These are phyloP conservation scores for Beverwykella pulmonaria DNA, from an alignment of 495 filamentous ascomycete species.

Conservation along the genomic window DNA sequence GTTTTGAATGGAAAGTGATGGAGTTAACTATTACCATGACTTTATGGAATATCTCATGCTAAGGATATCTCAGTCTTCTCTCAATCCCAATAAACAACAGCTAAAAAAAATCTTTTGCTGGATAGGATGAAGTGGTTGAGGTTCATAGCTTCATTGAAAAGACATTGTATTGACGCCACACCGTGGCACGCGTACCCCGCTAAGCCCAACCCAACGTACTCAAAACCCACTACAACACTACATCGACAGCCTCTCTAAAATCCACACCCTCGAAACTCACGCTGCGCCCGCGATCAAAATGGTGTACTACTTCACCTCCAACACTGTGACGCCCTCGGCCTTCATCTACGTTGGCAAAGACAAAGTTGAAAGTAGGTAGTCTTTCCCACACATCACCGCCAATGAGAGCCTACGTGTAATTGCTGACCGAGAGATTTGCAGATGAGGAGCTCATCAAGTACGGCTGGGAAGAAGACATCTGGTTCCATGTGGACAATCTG, in stretches of 20 bases:
- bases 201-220: not conserved
- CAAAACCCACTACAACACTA: not conserved
- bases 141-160: too few species aligned
- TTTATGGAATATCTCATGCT: too few species aligned
- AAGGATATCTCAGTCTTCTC: too few species aligned
- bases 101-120: too few species aligned
- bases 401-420: not conserved
- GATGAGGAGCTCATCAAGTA: slow-evolving; percentile 95
- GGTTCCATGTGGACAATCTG: slow-evolving; percentile 98
- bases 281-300: too few species aligned
- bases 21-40: too few species aligned
- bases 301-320: slow-evolving; percentile 97
- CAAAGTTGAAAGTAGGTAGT: slow-evolving; percentile 88
- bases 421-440: slow-evolving; percentile 44
- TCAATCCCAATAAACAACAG: too few species aligned
- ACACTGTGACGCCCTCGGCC: slow-evolving; percentile 70
- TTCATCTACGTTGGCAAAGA: slow-evolving; percentile 97
- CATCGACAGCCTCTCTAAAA: not conserved
- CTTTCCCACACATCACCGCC: too few species aligned
- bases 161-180: too few species aligned
- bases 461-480: slow-evolving; percentile 93
- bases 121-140: too few species aligned
- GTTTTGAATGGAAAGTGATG: too few species aligned
- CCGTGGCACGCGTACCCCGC: not conserved
- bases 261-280: not conserved